Evolutionary conservation across 345 rosid species (phyloP).

Genomic region (Populus pruinosa): DNA sequence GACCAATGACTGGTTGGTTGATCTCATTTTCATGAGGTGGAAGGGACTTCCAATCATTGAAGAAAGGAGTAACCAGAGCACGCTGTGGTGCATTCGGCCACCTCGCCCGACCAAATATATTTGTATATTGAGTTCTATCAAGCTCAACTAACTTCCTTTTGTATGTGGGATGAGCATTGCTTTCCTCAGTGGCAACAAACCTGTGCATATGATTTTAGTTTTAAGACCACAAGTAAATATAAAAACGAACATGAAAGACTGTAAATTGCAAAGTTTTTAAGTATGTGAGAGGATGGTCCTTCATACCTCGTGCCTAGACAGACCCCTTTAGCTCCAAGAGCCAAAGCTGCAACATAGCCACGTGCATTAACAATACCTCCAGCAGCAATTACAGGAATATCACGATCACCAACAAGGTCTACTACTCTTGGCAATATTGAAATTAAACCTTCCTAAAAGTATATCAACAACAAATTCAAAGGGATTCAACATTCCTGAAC

Average conservation of each 20-base stretch:
- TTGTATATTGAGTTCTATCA: no score
- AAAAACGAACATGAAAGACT: no score
- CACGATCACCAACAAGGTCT: constrained; percentile 53
- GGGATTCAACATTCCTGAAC: not conserved
- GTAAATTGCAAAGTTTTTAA: no score
- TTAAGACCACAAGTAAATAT: no score
- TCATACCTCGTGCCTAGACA: constrained; percentile 81
- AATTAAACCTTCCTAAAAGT: constrained; percentile 57
- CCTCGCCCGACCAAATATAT: no score
- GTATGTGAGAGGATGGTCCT: not conserved
- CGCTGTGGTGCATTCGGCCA: no score
- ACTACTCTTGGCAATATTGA: constrained; percentile 75
- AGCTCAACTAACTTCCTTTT: no score
- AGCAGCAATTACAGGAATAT: constrained; percentile 81
- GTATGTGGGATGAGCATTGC: no score
- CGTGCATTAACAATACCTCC: constrained; percentile 79
- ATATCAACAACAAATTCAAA: not conserved
- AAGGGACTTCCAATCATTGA: no score
- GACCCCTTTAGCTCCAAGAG: constrained; percentile 84
- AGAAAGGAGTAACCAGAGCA: no score
- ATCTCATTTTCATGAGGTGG: no score
- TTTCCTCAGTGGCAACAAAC: constrained; percentile 80
- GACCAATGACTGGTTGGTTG: no score
- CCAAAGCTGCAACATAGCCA: constrained; percentile 84
- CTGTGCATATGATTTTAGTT: constrained; percentile 27